Conservation (phyloP, 768 basidiomycete genomes). For the Auricularia cornea region DNA sequence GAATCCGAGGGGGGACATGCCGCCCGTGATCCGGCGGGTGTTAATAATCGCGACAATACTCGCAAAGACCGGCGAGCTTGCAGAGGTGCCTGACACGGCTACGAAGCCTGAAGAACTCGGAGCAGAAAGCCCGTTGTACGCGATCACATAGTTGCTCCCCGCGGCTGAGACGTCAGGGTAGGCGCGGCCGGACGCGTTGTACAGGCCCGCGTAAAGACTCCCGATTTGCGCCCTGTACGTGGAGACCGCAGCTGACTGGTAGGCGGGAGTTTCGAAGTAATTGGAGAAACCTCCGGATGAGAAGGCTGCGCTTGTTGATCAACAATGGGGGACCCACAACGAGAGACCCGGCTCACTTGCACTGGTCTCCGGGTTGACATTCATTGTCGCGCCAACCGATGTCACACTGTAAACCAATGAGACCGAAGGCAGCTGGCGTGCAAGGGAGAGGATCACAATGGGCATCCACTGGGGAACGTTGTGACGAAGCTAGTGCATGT, state of each 20-base stretch:
- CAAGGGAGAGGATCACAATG: slow-evolving; percentile 16
- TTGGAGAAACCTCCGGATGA: slow-evolving; percentile 31
- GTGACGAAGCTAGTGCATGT: slow-evolving; percentile 25
- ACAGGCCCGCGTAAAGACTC: slow-evolving; percentile 18
- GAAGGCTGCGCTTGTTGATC: no score
- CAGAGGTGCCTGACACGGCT: no score
- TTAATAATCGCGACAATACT: slow-evolving; percentile 27
- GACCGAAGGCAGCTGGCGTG: not conserved
- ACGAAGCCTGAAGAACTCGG: no score
- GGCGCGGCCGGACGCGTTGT: slow-evolving; percentile 3
- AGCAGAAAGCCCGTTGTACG: no score
- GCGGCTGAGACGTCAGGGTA: not conserved
- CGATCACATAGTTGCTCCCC: slow-evolving; percentile 22
- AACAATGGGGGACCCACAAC: no score
- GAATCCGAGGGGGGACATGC: slow-evolving; percentile 25
- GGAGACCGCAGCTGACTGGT: not conserved
- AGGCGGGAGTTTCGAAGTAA: slow-evolving; percentile 18
- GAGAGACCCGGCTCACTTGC: slow-evolving; percentile 12
- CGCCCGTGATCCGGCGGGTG: slow-evolving; percentile 21
- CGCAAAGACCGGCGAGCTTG: no score
- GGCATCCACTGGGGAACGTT: slow-evolving; percentile 29
- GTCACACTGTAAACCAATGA: slow-evolving; percentile 18
- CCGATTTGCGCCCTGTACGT: slow-evolving; percentile 19
- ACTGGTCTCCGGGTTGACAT: slow-evolving; percentile 20
- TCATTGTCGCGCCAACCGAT: slow-evolving; percentile 28